A percentile compares a stretch with the other conserved stretches of the same genome.
Conservation (phyloP, 208 protist species). For the Leishmania arabica region DNA sequence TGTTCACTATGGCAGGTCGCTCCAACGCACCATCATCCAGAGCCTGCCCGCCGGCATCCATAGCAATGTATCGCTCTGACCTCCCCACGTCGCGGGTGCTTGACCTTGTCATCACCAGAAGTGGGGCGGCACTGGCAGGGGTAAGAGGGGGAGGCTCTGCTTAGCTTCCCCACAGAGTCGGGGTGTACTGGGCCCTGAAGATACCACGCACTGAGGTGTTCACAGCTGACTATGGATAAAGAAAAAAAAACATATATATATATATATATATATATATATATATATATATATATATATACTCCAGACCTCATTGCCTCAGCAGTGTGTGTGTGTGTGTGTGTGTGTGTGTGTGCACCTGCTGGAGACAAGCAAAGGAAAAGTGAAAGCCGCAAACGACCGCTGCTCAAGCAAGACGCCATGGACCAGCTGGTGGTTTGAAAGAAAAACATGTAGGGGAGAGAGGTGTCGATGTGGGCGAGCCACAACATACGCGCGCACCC, state of each 20-base stretch:
- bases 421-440: not conserved
- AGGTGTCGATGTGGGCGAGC: not conserved
- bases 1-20: not conserved
- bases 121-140: not conserved
- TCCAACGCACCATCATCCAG: not conserved
- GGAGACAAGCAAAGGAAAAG: not conserved
- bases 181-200: not conserved
- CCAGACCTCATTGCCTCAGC: not conserved
- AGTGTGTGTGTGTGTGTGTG: not conserved
- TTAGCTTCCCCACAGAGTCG: not conserved
- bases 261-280: not conserved
- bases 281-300: not conserved
- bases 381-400: not conserved
- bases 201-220: not conserved
- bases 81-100: not conserved
- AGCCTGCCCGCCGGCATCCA: not conserved
- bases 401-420: not conserved
- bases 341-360: not conserved
- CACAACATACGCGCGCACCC: not conserved
- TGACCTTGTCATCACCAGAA: not conserved
- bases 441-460: not conserved
- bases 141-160: not conserved
- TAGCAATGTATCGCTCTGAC: not conserved
- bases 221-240: not conserved
- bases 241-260: not conserved